Evolutionary conservation across 2,329 filamentous ascomycete genomes (phyloP), one percentile per base, ranked within the genome.

Genomic region (Apiospora kogelbergensis): DNA sequence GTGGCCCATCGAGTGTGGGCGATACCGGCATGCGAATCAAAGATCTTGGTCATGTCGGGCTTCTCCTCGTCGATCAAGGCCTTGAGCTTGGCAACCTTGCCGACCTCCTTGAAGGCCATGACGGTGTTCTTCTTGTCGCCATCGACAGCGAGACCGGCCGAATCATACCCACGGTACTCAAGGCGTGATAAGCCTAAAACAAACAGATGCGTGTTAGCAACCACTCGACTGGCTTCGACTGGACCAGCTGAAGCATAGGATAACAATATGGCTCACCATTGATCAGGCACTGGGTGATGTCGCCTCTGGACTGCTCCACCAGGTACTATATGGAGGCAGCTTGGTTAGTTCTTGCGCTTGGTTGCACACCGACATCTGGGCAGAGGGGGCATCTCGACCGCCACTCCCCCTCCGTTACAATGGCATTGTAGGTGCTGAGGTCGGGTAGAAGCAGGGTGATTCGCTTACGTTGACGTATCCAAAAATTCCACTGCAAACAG

Each of bases 61-160:
- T 94, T 89, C 80, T 90, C 87, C 81, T 93, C 90, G 68, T 92
- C 93, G 77, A 98, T 95, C 82, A 98, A 91, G 84, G 95, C 86
- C 89, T 93, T 97, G 81, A 99, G 88, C 85, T 97, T 97, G 81
- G 91, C 94, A 72, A 99, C 96, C 90, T 99, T 99, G 87, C 96
- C 96, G 72, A 99, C 96, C 86, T 98, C 96, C 88, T 99, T 99
- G 89, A 94, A 98, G 72, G 96, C 95, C 74, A 93, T 89, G 74
- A 98, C 94, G 85, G 98, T 94, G 78, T 97, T 97, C 88, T 96
- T 97, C 90, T 98, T 98, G 88, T 99, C 93, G 72, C 96, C 96
- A 81, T 99, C 96, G 77, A 99, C 85, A 74, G 95, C 95, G 73
- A 99, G 88, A 86, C 96, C 96, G 72, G 96, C 95, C 73, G 96